phyloP scores from a whole-genome alignment of 345 rosid species.

The Rhodomyrtus tomentosa region DNA sequence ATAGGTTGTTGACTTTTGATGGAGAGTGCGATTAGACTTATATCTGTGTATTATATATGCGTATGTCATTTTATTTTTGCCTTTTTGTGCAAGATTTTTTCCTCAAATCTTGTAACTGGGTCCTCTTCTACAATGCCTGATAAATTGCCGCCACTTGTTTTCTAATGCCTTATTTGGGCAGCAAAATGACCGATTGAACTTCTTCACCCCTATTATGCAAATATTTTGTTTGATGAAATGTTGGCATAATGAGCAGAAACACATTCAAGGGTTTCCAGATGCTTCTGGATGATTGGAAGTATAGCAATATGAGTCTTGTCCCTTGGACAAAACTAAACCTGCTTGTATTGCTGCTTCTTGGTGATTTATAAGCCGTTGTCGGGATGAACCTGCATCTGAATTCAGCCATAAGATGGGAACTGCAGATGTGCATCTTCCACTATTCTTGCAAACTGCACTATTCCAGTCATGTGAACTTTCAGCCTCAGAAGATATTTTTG shows the following conservation, averaged over 20 bases:
- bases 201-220: not conserved
- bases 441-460: not conserved
- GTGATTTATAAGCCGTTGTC: not conserved
- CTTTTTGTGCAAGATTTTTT: not conserved
- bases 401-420: not conserved
- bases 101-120: not conserved
- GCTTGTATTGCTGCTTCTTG: not conserved
- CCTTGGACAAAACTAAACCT: not conserved
- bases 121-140: not conserved
- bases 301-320: not conserved
- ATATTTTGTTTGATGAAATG: not conserved
- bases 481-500: constrained; percentile 2
- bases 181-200: not conserved
- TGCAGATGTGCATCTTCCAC: not conserved
- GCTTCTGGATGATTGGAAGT: not conserved
- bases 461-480: not conserved
- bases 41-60: not conserved
- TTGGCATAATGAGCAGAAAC: not conserved
- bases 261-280: not conserved
- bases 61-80: not conserved
- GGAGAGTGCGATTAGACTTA: not conserved
- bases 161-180: not conserved
- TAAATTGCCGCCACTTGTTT: not conserved
- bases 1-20: not conserved
- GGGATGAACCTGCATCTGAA: not conserved